Base-by-base conservation (phyloP, 805 yeast genomes). In the Zygoascus flipseniorum region DNA sequence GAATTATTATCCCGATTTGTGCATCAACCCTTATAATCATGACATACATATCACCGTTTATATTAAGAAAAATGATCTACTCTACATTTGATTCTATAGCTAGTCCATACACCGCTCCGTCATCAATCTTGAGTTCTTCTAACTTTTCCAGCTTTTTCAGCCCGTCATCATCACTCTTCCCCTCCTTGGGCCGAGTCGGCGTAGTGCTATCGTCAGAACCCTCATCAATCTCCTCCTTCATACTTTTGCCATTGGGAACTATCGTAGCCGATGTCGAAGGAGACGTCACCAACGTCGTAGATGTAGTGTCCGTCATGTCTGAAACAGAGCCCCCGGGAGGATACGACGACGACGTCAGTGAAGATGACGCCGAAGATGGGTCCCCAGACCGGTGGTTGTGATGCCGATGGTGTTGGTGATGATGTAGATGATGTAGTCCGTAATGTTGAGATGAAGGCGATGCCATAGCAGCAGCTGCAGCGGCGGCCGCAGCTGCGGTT, bases 71-170 rank as follows among this genome's bases (percentile, higher is more conserved):
- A 35, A 35, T 35, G 13, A 35, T 35, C 39, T 42, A 26, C 47
- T 44, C 35, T 44, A 44, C 35, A 23, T 16, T 37, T 5, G 43
- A 53, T 44, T 55, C 57, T 35, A 55, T 55, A 31, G 57, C 57
- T 39, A 55, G 26, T 16, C 57, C 57, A 47, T 55, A 55, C n/a
- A 55, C 57, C 4, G 53, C 37, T 43, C 48, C 45, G 32, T 49
- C 51, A 20, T 48, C 49, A 26, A 52, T 37, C 19, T 44, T 37
- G 32, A 48, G 47, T 14, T 35, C 18, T 31, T 48, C 47, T 43
- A 51, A 44, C 43, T 54, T 53, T 43, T 53, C 49, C 28, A 48
- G 14, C 14, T 47, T 46, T 39, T 49, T 26, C 14, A 18, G 31
- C 18, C 42, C 48, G 5, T 42, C 50, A 31, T 52, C 54, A 5